Percentiles rank a stretch among this genome's conserved stretches.
These are phyloP conservation scores for Ophiostoma novo-ulmi DNA, from an alignment of 2,329 filamentous ascomycete genomes.

Conservation along the genomic window DNA sequence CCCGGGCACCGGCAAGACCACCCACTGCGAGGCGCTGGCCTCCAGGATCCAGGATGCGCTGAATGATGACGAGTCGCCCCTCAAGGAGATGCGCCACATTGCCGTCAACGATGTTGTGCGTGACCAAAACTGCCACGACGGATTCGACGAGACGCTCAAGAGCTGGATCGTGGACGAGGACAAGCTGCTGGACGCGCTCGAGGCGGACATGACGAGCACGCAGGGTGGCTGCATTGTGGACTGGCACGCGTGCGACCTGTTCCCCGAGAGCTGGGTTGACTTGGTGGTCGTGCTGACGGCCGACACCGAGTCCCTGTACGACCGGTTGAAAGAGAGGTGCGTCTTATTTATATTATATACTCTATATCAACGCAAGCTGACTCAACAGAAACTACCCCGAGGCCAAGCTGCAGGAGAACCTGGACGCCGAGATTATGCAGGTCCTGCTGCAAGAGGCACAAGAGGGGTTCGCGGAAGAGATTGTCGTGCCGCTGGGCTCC, in stretches of 20 bases:
- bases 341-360: conserved; percentile 21
- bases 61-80: conserved; percentile 37
- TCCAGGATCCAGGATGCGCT: conserved; percentile 48
- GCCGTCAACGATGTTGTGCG: conserved; percentile 90
- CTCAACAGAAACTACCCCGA: conserved; percentile 67
- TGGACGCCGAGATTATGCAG: conserved; percentile 97
- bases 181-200: conserved; percentile 81
- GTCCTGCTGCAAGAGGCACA: conserved; percentile 84
- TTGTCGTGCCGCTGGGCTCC: conserved; percentile 83
- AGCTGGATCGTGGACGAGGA: conserved; percentile 96
- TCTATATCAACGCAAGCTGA: background rate
- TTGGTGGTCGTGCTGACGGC: conserved; percentile 86
- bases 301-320: conserved; percentile 74
- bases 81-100: conserved; percentile 62
- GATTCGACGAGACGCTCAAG: conserved; percentile 77
- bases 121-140: conserved; percentile 79
- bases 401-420: conserved; percentile 87
- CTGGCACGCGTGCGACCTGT: conserved; percentile 96
- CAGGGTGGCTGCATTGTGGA: conserved; percentile 91
- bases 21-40: conserved; percentile 77
- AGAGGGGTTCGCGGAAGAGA: conserved; percentile 78
- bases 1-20: conserved; percentile 92
- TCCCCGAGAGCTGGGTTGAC: conserved; percentile 90
- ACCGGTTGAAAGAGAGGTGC: conserved; percentile 70
- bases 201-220: conserved; percentile 58